Conservation (phyloP, 139 green algal species). For the Mesostigma viride region DNA sequence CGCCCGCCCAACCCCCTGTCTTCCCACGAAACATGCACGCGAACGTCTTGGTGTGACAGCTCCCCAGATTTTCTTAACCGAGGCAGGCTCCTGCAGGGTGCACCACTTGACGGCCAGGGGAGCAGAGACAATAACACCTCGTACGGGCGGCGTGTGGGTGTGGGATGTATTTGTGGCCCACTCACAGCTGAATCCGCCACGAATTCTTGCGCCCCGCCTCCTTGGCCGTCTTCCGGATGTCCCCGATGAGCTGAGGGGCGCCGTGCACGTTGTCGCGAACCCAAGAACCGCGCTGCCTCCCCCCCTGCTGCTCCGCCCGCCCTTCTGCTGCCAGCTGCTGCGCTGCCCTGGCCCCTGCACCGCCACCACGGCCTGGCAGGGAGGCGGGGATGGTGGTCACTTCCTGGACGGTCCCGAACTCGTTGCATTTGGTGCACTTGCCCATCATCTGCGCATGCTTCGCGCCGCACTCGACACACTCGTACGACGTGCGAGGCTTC, state of each 20-base stretch:
- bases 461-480: constrained; percentile 47
- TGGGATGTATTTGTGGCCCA: neutral
- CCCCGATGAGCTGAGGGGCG: neutral
- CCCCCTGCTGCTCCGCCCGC: neutral
- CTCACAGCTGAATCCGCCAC: neutral
- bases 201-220: neutral
- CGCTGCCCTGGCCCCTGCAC: constrained; percentile 15
- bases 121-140: neutral
- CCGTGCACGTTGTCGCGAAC: neutral
- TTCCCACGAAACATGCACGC: too few relatives aligned
- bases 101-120: neutral
- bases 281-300: neutral
- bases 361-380: constrained; percentile 2
- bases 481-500: constrained; percentile 37
- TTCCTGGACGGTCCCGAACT: constrained; percentile 36
- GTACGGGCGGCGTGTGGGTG: neutral
- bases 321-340: neutral
- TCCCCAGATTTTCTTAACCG: too few relatives aligned
- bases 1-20: too few relatives aligned
- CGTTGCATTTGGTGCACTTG: constrained; percentile 46
- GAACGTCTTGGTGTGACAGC: too few relatives aligned
- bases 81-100: too few relatives aligned
- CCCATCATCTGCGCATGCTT: constrained; percentile 44
- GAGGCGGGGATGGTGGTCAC: too few relatives aligned
- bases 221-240: neutral